phyloP scores from a whole-genome alignment of 2,329 filamentous ascomycete genomes.

The Botryotinia convoluta region DNA sequence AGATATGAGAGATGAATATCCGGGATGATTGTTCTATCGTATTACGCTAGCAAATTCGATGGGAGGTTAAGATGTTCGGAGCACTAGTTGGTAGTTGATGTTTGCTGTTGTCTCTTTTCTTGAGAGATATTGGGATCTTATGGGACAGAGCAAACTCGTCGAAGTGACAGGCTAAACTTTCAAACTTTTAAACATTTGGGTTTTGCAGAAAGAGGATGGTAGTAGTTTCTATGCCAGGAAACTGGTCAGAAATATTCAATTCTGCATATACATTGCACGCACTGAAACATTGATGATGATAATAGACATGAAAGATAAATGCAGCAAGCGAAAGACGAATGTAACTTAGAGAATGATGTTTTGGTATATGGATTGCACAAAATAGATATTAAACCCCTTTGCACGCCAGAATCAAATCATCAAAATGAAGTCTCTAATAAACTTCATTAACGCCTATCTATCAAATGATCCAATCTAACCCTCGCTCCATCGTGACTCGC shows the following conservation, averaged over 20 bases:
- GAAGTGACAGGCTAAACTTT: no score
- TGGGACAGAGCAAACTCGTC: not conserved
- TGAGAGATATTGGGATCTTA: not conserved
- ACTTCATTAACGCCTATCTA: not conserved
- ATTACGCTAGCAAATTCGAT: not conserved
- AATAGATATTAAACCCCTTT: not conserved
- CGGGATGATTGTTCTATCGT: not conserved
- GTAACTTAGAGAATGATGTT: not conserved
- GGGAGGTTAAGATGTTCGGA: rapidly evolving
- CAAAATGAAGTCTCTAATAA: not conserved
- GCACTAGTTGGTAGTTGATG: not conserved
- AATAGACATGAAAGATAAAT: not conserved
- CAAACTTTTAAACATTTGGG: not conserved
- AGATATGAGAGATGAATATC: not conserved
- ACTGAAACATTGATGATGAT: not conserved
- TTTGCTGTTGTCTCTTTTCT: not conserved
- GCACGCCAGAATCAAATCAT: not conserved
- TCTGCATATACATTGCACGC: not conserved
- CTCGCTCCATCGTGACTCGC: not conserved
- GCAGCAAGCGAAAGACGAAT: not conserved
- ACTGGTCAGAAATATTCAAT: not conserved
- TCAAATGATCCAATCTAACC: not conserved
- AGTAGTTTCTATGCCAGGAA: not conserved
- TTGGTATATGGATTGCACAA: not conserved
- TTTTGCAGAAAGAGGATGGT: not conserved